Conservation (phyloP, 345 rosid species). For the Syzygium grande region DNA sequence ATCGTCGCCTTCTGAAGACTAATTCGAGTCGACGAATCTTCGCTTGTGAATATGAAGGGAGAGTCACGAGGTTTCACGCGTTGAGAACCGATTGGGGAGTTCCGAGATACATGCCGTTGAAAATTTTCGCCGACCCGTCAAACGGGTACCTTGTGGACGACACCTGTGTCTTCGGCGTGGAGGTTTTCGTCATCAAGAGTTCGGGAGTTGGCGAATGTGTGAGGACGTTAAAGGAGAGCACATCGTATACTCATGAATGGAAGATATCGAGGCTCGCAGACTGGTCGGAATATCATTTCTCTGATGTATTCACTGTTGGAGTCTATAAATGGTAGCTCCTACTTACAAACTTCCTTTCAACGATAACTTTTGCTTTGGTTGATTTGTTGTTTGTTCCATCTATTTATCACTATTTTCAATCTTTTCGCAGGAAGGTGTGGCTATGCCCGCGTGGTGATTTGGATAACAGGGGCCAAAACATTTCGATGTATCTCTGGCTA, state of each 20-base stretch:
- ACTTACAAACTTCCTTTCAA: background rate
- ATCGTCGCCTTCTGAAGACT: background rate
- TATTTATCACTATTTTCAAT: background rate
- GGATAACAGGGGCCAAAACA: background rate
- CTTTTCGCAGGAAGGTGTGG: background rate
- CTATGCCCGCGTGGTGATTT: background rate
- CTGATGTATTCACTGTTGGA: background rate
- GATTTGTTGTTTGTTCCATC: background rate
- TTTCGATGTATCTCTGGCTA: background rate
- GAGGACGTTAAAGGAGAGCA: background rate
- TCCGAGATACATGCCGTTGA: background rate
- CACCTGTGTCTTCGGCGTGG: constrained; percentile 3
- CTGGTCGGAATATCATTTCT: background rate
- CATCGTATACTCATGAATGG: background rate
- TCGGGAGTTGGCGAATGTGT: background rate
- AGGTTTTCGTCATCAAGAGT: background rate
- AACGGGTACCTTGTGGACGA: constrained; percentile 2
- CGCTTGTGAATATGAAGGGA: background rate
- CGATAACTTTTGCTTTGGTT: background rate
- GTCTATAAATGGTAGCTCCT: background rate
- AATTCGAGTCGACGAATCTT: background rate
- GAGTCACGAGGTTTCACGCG: background rate
- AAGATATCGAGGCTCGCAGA: background rate
- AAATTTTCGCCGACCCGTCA: background rate
- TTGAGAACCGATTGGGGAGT: background rate